Conservation (phyloP, 2,329 filamentous ascomycete species). For the Huntiella abstrusa region DNA sequence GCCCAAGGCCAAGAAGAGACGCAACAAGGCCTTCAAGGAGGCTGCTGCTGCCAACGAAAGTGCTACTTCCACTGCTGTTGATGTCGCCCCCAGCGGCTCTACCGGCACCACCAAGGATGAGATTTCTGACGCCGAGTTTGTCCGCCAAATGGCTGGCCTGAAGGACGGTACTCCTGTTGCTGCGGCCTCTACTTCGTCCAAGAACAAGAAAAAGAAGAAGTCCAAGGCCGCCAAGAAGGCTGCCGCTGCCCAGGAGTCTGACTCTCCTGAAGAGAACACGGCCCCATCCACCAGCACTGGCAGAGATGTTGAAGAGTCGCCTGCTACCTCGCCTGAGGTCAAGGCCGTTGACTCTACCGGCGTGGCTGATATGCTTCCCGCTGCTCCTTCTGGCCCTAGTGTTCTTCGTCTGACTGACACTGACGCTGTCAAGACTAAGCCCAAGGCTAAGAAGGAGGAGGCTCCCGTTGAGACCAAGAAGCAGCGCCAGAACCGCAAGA, state of each 20-base stretch:
- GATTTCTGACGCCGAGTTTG: slow-evolving; percentile 55
- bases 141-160: slow-evolving; percentile 49
- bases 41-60: slow-evolving; percentile 13
- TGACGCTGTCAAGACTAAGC: slow-evolving; percentile 40
- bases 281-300: slow-evolving; percentile 51
- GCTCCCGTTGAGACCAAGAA: slow-evolving; percentile 75
- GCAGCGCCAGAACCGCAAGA: slow-evolving; percentile 80
- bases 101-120: slow-evolving; percentile 25
- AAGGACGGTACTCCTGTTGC: slow-evolving; percentile 36
- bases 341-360: slow-evolving; percentile 41
- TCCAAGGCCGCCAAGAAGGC: slow-evolving; percentile 49
- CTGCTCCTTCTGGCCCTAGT: slow-evolving; percentile 45
- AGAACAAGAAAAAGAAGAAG: slow-evolving; percentile 45
- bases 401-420: slow-evolving; percentile 52
- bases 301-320: slow-evolving; percentile 63
- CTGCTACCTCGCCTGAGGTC: slow-evolving; percentile 45
- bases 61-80: slow-evolving; percentile 2
- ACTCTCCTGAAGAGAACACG: slow-evolving; percentile 25
- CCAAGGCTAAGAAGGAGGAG: slow-evolving; percentile 39
- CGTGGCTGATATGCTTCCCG: slow-evolving; percentile 84
- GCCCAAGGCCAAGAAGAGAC: slow-evolving; percentile 31
- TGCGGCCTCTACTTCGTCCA: slow-evolving; percentile 37
- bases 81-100: slow-evolving; percentile 7
- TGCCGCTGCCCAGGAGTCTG: slow-evolving; percentile 33
- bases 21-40: slow-evolving; percentile 23